Evolutionary conservation across 169 alveolate species (phyloP), one percentile per base, ranked within the genome.

Genomic region (Cyclospora cayetanensis): DNA sequence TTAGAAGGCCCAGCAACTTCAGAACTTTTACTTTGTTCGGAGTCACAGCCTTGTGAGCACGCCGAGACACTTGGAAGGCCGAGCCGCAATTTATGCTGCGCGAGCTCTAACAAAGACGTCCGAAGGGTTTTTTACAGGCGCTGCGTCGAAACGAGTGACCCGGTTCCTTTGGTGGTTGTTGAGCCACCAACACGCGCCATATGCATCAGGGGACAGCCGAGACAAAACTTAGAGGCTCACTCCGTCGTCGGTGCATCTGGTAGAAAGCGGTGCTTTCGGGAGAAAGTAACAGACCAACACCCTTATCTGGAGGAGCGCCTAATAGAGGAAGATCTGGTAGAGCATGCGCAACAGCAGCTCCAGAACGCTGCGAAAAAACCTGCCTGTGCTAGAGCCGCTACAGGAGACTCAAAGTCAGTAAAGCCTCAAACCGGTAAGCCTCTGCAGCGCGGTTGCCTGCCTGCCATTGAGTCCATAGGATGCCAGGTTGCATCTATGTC

Each of bases 181-280:
- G 68, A 76, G 86, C 86, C 86, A 7, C 11, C 86, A 76, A 76
- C 86, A 43, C 41, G 86, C 65, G 65, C 86, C 1, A 37, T 76
- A 27, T 76, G 86, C 41, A 42, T 76, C 66, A 76, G 31, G 15
- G 31, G 86, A 1, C 15, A 39, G 31, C 65, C 2, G 4, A 25
- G 46, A 42, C 37, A 50, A 37, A 35, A 42, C 43, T 1, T 22
- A 9, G 68, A 65, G 46, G 86, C 29, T 25, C 60, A 76, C 37
- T 4, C 20, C 27, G 86, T 18, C 65, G 86, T 12, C 12, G 5
- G 34, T 25, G 34, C 29, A 4, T 7, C 86, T 2, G 68, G 27
- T 12, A 25, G 15, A 25, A 42, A 25, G 1, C 29, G 42, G 20
- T 27, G 65, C 29, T 34, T 1, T 4, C 1, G 15, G 25, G 60